phyloP scores from a whole-genome alignment of 164 flowering plant genomes.

The Nymphaea thermarum region DNA sequence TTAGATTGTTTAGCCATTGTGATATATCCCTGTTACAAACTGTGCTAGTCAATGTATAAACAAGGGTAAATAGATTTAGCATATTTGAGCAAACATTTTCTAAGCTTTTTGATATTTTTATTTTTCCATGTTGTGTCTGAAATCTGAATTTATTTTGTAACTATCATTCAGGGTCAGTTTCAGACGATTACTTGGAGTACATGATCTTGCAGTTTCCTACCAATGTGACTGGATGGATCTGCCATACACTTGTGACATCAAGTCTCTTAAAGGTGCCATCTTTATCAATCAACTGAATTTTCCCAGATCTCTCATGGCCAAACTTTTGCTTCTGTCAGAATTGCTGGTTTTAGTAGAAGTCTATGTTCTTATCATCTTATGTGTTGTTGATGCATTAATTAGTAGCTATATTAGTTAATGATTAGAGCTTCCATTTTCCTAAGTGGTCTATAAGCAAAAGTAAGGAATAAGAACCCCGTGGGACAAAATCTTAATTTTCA shows the following conservation, averaged over 20 bases:
- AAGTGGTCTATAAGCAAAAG: no score
- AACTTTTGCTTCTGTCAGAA: no score
- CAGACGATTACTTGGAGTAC: constrained; percentile 89
- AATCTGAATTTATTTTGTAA: no score
- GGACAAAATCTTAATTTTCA: no score
- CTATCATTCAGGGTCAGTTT: constrained; percentile 61
- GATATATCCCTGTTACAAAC: neutral
- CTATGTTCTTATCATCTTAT: no score
- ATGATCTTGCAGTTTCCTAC: constrained; percentile 91
- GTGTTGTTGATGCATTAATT: neutral
- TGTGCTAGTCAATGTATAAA: neutral
- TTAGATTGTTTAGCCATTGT: no score
- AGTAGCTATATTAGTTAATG: neutral
- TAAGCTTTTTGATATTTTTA: neutral
- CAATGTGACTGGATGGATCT: constrained; percentile 89
- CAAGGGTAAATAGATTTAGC: neutral
- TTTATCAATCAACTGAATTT: no score
- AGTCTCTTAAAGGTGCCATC: constrained; percentile 70
- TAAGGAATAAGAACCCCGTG: no score
- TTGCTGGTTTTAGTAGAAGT: no score
- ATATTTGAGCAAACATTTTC: neutral
- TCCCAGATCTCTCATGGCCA: no score
- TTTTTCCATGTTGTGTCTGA: neutral
- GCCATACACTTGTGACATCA: constrained; percentile 80
- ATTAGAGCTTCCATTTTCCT: no score